phyloP scores from a whole-genome alignment of 2,329 filamentous ascomycete species.

The Fusarium robinianum region DNA sequence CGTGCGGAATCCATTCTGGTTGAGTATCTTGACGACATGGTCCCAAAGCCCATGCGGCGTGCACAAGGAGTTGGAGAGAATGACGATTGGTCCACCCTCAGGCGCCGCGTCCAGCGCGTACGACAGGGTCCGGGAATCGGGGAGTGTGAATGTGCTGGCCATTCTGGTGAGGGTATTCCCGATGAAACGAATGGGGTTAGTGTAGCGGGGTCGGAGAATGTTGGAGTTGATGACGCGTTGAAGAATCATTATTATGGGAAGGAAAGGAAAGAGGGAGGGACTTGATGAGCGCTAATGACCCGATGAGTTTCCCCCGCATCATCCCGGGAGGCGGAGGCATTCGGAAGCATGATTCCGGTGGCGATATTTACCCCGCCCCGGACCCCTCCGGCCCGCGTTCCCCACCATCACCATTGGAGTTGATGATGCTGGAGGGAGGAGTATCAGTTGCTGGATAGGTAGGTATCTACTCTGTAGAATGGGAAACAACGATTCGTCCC shows the following conservation, averaged over 20 bases:
- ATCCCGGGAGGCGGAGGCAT: slow-evolving; percentile 2
- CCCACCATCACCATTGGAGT: not conserved
- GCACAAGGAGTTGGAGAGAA: slow-evolving; percentile 48
- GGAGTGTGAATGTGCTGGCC: slow-evolving; percentile 31
- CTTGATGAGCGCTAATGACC: not conserved
- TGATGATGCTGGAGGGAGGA: too few relatives aligned
- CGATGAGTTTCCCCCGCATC: slow-evolving; percentile 7
- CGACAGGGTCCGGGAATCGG: slow-evolving; percentile 36
- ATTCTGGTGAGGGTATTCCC: slow-evolving; percentile 13
- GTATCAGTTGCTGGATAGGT: too few relatives aligned
- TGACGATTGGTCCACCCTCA: slow-evolving; percentile 38
- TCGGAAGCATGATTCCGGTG: slow-evolving; percentile 27
- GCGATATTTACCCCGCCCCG: not conserved
- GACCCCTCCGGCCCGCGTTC: not conserved
- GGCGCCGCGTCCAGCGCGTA: slow-evolving; percentile 38
- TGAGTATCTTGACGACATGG: slow-evolving; percentile 42
- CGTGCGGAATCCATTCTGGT: slow-evolving; percentile 44
- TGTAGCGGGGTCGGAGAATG: not conserved
- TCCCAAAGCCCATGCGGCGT: slow-evolving; percentile 47
- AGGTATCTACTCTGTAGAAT: too few relatives aligned
- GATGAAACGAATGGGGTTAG: not conserved
- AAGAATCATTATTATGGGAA: slow-evolving; percentile 5
- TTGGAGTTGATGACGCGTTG: slow-evolving; percentile 1
- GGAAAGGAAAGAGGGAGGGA: not conserved
- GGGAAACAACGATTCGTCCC: slow-evolving; percentile 25